phyloP scores from a whole-genome alignment of 495 filamentous ascomycete species.

The Aspergillus haitiensis region DNA sequence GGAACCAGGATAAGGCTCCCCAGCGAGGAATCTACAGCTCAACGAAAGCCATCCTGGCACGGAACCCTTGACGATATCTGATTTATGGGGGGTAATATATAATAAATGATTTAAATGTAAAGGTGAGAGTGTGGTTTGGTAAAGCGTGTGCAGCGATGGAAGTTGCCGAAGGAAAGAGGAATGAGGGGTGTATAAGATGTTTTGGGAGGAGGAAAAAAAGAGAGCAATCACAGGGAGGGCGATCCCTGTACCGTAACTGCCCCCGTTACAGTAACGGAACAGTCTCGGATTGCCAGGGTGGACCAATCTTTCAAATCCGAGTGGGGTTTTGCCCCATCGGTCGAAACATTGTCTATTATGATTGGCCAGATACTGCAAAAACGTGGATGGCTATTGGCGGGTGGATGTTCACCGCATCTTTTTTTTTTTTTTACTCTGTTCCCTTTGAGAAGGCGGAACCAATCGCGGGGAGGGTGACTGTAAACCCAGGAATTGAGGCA shows the following conservation, averaged over 20 bases:
- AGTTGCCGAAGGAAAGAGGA: constrained; percentile 20
- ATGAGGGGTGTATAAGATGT: constrained; percentile 30
- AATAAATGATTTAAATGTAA: constrained; percentile 28
- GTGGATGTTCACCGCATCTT: constrained; percentile 44
- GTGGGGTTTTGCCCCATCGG: constrained; percentile 16
- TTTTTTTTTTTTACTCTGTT: constrained; percentile 15
- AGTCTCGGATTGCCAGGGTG: constrained; percentile 19
- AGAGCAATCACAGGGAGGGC: constrained; percentile 20
- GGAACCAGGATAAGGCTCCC: constrained; percentile 69
- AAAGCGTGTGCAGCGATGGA: constrained; percentile 31
- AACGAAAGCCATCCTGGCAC: constrained; percentile 82
- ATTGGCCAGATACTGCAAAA: constrained; percentile 31
- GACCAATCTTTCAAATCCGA: constrained; percentile 33
- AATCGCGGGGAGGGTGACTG: constrained; percentile 4
- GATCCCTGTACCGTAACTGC: constrained; percentile 21
- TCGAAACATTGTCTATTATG: constrained; percentile 11
- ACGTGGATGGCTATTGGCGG: constrained; percentile 33
- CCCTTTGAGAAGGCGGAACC: constrained; percentile 2
- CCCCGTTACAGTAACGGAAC: constrained; percentile 21
- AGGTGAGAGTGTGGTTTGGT: constrained; percentile 36
- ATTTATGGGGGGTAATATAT: constrained; percentile 31
- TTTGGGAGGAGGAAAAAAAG: constrained; percentile 36
- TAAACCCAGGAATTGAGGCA: constrained; percentile 3
- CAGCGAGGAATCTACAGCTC: constrained; percentile 92
- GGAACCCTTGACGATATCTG: constrained; percentile 81